Evolutionary conservation across 345 rosid genomes (phyloP).

Genomic region (Citropsis articulata): DNA sequence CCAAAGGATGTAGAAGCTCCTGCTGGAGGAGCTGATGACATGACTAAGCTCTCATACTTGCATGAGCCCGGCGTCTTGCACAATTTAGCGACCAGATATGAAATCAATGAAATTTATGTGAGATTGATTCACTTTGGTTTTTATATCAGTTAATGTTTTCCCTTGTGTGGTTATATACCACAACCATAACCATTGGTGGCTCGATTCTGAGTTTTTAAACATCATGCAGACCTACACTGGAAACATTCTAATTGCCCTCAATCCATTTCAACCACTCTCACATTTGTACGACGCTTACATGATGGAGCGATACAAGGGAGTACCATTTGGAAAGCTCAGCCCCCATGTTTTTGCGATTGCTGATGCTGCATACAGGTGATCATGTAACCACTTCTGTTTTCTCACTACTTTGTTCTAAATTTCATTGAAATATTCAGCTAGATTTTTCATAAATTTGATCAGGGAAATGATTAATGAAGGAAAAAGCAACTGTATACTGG

Average conservation of each 20-base stretch:
- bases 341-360: constrained; percentile 93
- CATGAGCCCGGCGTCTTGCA: constrained; percentile 88
- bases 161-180: constrained; percentile 19
- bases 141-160: constrained; percentile 14
- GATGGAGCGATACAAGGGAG: constrained; percentile 76
- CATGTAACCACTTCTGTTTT: not conserved
- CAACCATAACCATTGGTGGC: constrained; percentile 27
- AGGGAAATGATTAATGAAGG: constrained; percentile 83
- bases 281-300: constrained; percentile 43
- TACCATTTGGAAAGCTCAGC: constrained; percentile 42
- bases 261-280: constrained; percentile 80
- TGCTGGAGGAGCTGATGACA: constrained; percentile 81
- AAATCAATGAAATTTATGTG: constrained; percentile 69
- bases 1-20: constrained; percentile 67
- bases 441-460: constrained; percentile 25
- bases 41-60: constrained; percentile 76
- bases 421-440: constrained; percentile 8
- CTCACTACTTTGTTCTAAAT: constrained; percentile 3
- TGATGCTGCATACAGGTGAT: constrained; percentile 75
- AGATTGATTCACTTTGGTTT: constrained; percentile 27
- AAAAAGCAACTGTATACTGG: constrained; percentile 75
- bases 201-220: constrained; percentile 41
- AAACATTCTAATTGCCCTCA: constrained; percentile 86
- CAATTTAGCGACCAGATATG: constrained; percentile 63
- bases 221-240: constrained; percentile 82